A percentile compares a stretch with the other conserved stretches of the same genome.
Evolutionary conservation across 495 filamentous ascomycete species (phyloP).

Genomic region (Parachaetomium inaequale): DNA sequence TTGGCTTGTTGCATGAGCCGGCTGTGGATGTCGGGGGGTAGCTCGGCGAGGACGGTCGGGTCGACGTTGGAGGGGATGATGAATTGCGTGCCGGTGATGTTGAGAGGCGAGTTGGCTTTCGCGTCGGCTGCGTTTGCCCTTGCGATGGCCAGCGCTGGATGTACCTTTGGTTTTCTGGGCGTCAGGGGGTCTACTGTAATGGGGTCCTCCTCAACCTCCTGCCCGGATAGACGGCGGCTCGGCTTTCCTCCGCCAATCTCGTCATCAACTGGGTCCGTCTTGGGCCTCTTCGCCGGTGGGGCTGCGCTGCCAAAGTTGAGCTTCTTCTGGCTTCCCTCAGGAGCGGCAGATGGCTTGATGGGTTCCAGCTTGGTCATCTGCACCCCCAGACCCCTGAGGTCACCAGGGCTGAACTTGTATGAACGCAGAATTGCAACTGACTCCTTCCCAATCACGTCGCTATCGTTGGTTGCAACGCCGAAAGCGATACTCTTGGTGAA

Average conservation of each 20-base stretch:
- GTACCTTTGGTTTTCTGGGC: conserved; percentile 59
- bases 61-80: conserved; percentile 79
- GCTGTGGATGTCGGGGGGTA: conserved; percentile 73
- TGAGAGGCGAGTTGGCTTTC: conserved; percentile 62
- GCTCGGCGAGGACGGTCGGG: conserved; percentile 67
- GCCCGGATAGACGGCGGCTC: not conserved
- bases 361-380: conserved; percentile 90
- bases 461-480: conserved; percentile 74
- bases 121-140: conserved; percentile 53
- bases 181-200: conserved; percentile 52
- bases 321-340: conserved; percentile 46
- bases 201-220: conserved; percentile 42
- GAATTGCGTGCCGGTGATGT: conserved; percentile 81
- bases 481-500: conserved; percentile 83
- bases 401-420: conserved; percentile 83
- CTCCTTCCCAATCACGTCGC: conserved; percentile 69
- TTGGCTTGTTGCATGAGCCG: conserved; percentile 54
- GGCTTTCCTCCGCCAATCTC: conserved; percentile 21
- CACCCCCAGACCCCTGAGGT: conserved; percentile 82
- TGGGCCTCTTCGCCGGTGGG: conserved; percentile 28
- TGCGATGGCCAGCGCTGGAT: conserved; percentile 54
- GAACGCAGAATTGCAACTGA: conserved; percentile 75
- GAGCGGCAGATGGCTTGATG: conserved; percentile 48
- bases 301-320: conserved; percentile 23
- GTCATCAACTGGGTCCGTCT: conserved; percentile 30